Evolutionary conservation across 2,329 filamentous ascomycete species (phyloP).

Genomic region (Colletotrichum spaethianum): DNA sequence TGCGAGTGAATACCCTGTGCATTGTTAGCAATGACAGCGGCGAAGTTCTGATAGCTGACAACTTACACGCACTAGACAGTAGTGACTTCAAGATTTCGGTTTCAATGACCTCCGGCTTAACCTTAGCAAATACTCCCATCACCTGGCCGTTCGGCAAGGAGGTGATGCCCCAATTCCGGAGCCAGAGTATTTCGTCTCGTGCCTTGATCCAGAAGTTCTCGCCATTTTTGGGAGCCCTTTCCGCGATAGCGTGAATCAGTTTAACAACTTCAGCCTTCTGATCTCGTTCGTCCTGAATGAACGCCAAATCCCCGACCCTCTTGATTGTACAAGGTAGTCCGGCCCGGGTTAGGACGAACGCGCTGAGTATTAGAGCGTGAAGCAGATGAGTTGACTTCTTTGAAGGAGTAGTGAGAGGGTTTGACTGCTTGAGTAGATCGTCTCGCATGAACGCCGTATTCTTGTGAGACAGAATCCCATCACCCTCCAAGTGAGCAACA

Average conservation of each 20-base stretch:
- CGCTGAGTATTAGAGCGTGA: constrained; percentile 74
- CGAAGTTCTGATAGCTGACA: neutral
- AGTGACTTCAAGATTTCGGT: constrained; percentile 79
- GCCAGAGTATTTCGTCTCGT: constrained; percentile 78
- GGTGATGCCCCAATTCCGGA: constrained; percentile 78
- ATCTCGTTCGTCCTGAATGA: constrained; percentile 74
- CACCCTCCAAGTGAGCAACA: constrained; percentile 49
- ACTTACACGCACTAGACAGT: constrained; percentile 72
- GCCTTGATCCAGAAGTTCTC: constrained; percentile 75
- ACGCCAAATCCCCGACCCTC: constrained; percentile 72
- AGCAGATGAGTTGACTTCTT: constrained; percentile 70
- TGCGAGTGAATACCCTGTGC: constrained; percentile 73
- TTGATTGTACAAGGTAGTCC: constrained; percentile 67
- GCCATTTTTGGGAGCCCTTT: constrained; percentile 68
- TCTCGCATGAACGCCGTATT: constrained; percentile 63
- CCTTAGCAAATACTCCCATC: constrained; percentile 73
- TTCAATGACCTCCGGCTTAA: constrained; percentile 75
- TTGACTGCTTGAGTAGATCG: constrained; percentile 70
- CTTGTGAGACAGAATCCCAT: constrained; percentile 54
- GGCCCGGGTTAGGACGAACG: constrained; percentile 67
- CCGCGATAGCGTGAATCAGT: constrained; percentile 68
- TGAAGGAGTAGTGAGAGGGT: constrained; percentile 75
- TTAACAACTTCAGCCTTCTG: constrained; percentile 73
- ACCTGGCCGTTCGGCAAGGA: constrained; percentile 57
- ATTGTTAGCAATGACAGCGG: constrained; percentile 4